A percentile compares a stretch with the other conserved stretches of the same genome.
Conservation (phyloP, 2,329 filamentous ascomycete species). For the Hypoxylon sp. region DNA sequence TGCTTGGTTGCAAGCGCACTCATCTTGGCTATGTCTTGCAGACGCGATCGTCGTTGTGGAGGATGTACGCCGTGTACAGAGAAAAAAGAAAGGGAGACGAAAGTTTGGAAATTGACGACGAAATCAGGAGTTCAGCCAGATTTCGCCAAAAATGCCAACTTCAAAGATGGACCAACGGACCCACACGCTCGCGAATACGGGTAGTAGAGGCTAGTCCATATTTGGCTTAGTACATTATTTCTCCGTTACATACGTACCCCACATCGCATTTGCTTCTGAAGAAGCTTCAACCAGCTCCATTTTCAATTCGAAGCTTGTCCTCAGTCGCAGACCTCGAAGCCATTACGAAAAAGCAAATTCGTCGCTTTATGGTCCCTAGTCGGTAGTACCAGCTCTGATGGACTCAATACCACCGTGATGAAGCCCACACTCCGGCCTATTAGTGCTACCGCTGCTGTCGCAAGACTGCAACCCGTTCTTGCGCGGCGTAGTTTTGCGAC, state of each 20-base stretch:
- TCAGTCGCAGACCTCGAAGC: conserved; percentile 5
- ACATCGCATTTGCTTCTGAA: conserved; percentile 26
- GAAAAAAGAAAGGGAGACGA: conserved; percentile 11
- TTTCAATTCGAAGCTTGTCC: conserved; percentile 4
- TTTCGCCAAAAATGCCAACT: conserved; percentile 50
- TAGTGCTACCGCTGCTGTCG: conserved; percentile 54
- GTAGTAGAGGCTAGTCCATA: conserved; percentile 30
- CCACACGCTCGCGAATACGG: conserved; percentile 23
- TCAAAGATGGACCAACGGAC: conserved; percentile 41
- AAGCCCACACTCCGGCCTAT: conserved; percentile 60
- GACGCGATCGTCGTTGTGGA: conserved; percentile 2
- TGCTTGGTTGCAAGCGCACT: conserved; percentile 85
- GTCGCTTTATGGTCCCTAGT: conserved; percentile 9
- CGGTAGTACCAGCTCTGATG: conserved; percentile 51
- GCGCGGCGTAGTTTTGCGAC: conserved; percentile 71
- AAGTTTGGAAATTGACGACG: conserved; percentile 28
- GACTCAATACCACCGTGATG: conserved; percentile 61
- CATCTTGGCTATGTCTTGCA: conserved; percentile 63
- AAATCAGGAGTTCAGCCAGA: conserved; percentile 56
- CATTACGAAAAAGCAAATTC: not conserved
- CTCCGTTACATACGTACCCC: conserved; percentile 19
- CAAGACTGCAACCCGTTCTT: conserved; percentile 57
- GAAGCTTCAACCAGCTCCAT: conserved; percentile 44
- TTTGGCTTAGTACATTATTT: conserved; percentile 32
- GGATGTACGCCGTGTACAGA: conserved; percentile 9